Base-by-base conservation (phyloP, 2,329 filamentous ascomycete genomes). In the Xylariaceae sp. region DNA sequence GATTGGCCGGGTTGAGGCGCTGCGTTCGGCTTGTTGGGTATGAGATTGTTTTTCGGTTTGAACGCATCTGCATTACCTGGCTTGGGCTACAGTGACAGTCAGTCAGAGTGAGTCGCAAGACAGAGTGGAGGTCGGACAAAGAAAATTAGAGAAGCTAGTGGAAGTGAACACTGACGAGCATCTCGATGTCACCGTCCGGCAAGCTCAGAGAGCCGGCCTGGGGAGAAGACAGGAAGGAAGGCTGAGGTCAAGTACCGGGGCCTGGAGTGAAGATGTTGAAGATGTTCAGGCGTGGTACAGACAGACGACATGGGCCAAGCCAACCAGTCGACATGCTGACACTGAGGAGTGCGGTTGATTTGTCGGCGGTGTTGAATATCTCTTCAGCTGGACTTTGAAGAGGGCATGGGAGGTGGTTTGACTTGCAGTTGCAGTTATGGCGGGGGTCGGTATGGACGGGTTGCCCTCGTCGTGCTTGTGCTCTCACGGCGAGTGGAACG, bases 41-140 rank as follows among this genome's bases (percentile, higher is more conserved):
- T 7, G 34, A 66, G 60, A 22, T 45, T 60, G n/a, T 65, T 63
- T 6, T 56, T 45, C 47, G 62, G 63, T n/a, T 9, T 51, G 6
- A 53, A 44, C 42, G 45, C 48, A 54, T 47, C 56, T 16, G 58
- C 18, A 19, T 42, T 47, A 28, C 9, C 42, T 17, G 51, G 57
- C 31, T 58, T 60, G 22, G 39, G 42, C 57, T 57, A 16, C 18
- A 14, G 28, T 28, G 13, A 42, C 11, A 39, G 36, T 39, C 36
- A 14, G 17, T 42, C 39, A 9, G 48, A n/a, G n/a, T 18, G 34
- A 17, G 11, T 39, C 16, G 40, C 28, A 16, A 36, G 19, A 22
- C 9, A 12, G 43, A 42, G 31, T 16, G 34, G 28, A 36, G 14
- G 9, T 38, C 38, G 41, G 16, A 22, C 51, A 28, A 28, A 7